phyloP scores from a whole-genome alignment of 2,329 filamentous ascomycete genomes.

The Trichophyton benhamiae region DNA sequence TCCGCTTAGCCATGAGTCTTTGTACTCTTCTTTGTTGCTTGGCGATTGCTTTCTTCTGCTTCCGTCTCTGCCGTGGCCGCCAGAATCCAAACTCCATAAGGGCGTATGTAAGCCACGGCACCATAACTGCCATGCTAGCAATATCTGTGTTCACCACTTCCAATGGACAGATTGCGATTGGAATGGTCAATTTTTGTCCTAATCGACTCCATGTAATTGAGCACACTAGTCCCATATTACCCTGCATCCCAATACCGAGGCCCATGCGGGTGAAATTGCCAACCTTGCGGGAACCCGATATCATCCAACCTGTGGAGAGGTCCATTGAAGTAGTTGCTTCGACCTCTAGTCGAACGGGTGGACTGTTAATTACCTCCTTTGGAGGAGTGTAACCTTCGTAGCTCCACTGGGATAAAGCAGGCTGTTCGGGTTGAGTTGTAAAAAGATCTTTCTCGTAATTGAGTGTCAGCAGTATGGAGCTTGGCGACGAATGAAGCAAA shows the following conservation, averaged over 20 bases:
- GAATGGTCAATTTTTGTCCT: constrained; percentile 29
- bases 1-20: constrained; percentile 25
- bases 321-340: constrained; percentile 19
- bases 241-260: constrained; percentile 28
- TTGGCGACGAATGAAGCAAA: constrained; percentile 21
- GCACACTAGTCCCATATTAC: constrained; percentile 25
- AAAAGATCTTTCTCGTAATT: constrained; percentile 30
- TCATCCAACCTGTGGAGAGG: constrained; percentile 23
- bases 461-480: constrained; percentile 20
- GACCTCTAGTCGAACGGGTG: constrained; percentile 27
- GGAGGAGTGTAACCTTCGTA: constrained; percentile 28
- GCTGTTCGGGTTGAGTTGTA: constrained; percentile 23
- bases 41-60: constrained; percentile 24
- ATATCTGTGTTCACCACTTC: constrained; percentile 24
- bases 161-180: constrained; percentile 27
- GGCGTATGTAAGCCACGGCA: constrained; percentile 31
- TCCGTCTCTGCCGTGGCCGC: constrained; percentile 27
- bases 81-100: constrained; percentile 32
- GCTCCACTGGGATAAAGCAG: constrained; percentile 29
- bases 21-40: constrained; percentile 27
- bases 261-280: constrained; percentile 30
- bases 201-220: constrained; percentile 31
- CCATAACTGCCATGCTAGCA: constrained; percentile 24
- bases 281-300: constrained; percentile 27
- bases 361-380: constrained; percentile 19